Evolutionary conservation across 139 green algal genomes (phyloP).

Genomic region (Coccomyxa sp.): DNA sequence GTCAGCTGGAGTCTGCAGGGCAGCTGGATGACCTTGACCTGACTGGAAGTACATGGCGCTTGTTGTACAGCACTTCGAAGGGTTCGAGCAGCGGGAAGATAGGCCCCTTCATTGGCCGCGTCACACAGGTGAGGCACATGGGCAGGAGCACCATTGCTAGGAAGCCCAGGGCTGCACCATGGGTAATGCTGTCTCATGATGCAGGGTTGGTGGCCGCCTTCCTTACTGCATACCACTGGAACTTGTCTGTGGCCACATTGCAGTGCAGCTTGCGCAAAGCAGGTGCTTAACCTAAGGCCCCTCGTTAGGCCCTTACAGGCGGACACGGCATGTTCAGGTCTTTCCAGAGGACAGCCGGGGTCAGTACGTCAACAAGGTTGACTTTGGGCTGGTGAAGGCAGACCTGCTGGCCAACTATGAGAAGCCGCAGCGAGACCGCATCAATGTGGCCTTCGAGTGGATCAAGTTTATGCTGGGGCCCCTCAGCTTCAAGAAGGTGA

Average conservation of each 20-base stretch:
- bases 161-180: too few species aligned
- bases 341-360: conserved; percentile 15
- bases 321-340: too few species aligned
- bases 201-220: too few species aligned
- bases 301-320: too few species aligned
- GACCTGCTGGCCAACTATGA: conserved; percentile 25
- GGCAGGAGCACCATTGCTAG: neutral
- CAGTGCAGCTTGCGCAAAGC: too few species aligned
- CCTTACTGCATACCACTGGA: too few species aligned
- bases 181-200: too few species aligned
- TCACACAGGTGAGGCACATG: conserved; percentile 20
- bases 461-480: conserved; percentile 22
- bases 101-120: conserved; percentile 28
- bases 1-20: conserved; percentile 1
- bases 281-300: too few species aligned
- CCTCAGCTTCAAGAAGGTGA: conserved; percentile 23
- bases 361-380: conserved; percentile 28
- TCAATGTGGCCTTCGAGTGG: conserved; percentile 24
- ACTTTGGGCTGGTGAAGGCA: conserved; percentile 22
- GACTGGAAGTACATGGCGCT: conserved; percentile 14
- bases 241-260: too few species aligned
- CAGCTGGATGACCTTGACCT: conserved; percentile 15
- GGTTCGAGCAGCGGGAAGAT: conserved; percentile 23
- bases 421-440: neutral
- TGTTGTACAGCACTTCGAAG: conserved; percentile 18